Conservation (phyloP, 2,329 filamentous ascomycete species). For the Alternaria arbusti region DNA sequence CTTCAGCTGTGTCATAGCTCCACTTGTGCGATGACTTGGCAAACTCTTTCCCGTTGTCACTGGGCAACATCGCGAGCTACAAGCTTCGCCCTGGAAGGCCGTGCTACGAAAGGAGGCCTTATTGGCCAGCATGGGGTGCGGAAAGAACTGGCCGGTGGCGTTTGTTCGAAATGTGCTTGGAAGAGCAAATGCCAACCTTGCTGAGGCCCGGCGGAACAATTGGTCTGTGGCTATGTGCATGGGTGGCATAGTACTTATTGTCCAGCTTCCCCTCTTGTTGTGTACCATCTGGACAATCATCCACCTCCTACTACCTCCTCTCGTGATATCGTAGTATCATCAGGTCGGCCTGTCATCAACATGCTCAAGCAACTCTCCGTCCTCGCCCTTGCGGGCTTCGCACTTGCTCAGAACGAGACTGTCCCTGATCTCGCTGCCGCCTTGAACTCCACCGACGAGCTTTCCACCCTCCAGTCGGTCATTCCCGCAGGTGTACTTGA, state of each 20-base stretch:
- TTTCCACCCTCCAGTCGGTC: constrained; percentile 45
- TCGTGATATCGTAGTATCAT: background rate
- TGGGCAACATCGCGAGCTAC: constrained; percentile 20
- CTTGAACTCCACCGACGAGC: constrained; percentile 25
- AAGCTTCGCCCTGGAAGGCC: constrained; percentile 17
- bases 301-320: background rate
- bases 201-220: background rate
- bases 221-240: constrained; percentile 9
- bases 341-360: constrained; percentile 7
- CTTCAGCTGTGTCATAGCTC: constrained; percentile 25
- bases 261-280: constrained; percentile 14
- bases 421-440: constrained; percentile 24
- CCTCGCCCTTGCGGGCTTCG: constrained; percentile 44
- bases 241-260: constrained; percentile 24
- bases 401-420: constrained; percentile 35
- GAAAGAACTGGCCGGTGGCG: constrained; percentile 12
- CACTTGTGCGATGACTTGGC: constrained; percentile 29
- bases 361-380: constrained; percentile 52
- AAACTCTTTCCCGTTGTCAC: constrained; percentile 15
- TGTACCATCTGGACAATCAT: background rate
- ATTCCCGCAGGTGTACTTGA: constrained; percentile 48
- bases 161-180: constrained; percentile 15
- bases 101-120: constrained; percentile 15
- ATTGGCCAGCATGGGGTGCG: constrained; percentile 23
- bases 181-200: constrained; percentile 16